phyloP scores from a whole-genome alignment of 257 asterid species.

The Capsicum rhomboideum region DNA sequence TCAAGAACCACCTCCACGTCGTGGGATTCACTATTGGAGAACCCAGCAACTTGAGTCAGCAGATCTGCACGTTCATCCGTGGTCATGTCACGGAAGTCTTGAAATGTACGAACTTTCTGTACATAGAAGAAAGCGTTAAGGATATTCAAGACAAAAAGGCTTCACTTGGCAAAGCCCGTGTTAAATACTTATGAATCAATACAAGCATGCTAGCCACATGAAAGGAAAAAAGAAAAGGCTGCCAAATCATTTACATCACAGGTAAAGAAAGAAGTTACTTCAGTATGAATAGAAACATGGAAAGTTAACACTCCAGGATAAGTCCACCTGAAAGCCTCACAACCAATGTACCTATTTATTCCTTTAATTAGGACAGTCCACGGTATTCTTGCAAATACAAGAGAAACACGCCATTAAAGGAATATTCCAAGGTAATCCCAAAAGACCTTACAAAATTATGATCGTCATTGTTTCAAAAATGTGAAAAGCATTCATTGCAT shows the following conservation, averaged over 20 bases:
- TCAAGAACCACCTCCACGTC: slow-evolving; percentile 90
- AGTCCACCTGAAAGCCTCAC: background rate
- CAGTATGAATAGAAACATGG: background rate
- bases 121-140: background rate
- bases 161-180: background rate
- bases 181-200: background rate
- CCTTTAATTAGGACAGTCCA: background rate
- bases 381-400: background rate
- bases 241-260: background rate
- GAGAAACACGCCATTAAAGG: background rate
- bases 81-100: slow-evolving; percentile 74
- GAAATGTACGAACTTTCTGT: slow-evolving; percentile 88
- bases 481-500: background rate
- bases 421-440: background rate
- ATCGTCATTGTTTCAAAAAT: background rate
- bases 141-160: background rate
- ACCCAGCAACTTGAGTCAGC: slow-evolving; percentile 77
- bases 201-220: background rate
- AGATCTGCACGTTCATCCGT: slow-evolving; percentile 73
- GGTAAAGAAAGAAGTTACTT: background rate
- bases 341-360: background rate
- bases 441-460: background rate
- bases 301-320: background rate
- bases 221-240: background rate
- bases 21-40: slow-evolving; percentile 56